Evolutionary conservation across 2,329 filamentous ascomycete genomes (phyloP), one percentile per base, ranked within the genome.

Genomic region (Chrysosporium keratinophilum): DNA sequence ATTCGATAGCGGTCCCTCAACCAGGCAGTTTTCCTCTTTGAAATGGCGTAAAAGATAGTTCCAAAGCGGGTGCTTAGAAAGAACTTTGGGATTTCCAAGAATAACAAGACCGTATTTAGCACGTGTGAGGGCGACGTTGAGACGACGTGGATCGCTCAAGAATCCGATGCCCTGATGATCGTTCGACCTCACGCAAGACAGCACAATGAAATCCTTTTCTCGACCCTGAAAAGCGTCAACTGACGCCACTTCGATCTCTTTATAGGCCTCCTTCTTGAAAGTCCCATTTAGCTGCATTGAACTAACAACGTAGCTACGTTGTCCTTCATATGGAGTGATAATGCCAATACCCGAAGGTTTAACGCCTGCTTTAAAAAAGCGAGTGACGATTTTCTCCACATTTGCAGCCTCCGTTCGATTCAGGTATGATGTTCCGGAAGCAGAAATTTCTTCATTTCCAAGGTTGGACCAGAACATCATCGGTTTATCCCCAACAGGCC

Each of bases 391-490:
- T 77, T 98, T 98, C 73, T 98, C 93, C 33, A 98, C 93, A 60
- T 97, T 97, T 45, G 89, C 87, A 3, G 93, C 90, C 69, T 98
- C 93, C 1, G 93, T 97, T 45, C 93, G 87, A 71, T 98, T 98
- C 61, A 98, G 84, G 66, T 98, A 98, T 1, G 91, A 97, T 1
- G 93, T 98, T 65, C 93, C 93, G 23, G 90, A 96, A 1, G 93
- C 93, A 5, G 91, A 96, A 49, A 98, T 98, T 70, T 98, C 93
- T 70, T 98, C 93, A 56, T 94, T 95, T 56, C 93, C 93, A 53
- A 96, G 76, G 67, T 98, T 98, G 23, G 89, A 95, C 93, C 93
- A 98, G 74, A 98, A 98, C 93, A 97, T 97, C 93, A 98, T 98
- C 2, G 93, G 93, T 62, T 84, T 88, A 67, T 97, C 91, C 17